These are phyloP conservation scores for Cercospora sp. DNA, from an alignment of 2,329 filamentous ascomycete species.

Conservation along the genomic window DNA sequence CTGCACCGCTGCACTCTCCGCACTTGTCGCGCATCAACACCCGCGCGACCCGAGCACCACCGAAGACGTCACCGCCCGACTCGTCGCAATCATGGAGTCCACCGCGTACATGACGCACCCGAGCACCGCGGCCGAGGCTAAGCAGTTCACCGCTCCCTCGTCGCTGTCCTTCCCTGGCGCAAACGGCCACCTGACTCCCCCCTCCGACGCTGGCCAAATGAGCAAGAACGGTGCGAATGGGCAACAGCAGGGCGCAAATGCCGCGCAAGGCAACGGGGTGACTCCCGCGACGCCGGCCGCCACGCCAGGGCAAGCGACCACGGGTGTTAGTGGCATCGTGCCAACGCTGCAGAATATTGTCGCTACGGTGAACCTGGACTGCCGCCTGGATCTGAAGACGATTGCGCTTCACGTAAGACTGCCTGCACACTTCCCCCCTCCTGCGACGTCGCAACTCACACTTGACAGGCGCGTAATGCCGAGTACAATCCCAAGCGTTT, in stretches of 20 bases:
- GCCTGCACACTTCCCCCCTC: background rate
- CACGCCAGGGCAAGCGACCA: slow-evolving; percentile 77
- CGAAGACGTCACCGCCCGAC: slow-evolving; percentile 8
- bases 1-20: background rate
- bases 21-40: slow-evolving; percentile 7
- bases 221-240: slow-evolving; percentile 54
- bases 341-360: slow-evolving; percentile 45
- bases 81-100: slow-evolving; percentile 68
- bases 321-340: slow-evolving; percentile 41
- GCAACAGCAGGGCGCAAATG: slow-evolving; percentile 48
- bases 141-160: slow-evolving; percentile 89
- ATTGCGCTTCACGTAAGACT: slow-evolving; percentile 74
- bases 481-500: slow-evolving; percentile 89
- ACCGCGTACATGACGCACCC: slow-evolving; percentile 76
- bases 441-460: slow-evolving; percentile 3
- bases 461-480: slow-evolving; percentile 66
- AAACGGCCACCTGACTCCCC: slow-evolving; percentile 75
- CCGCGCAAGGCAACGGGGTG: slow-evolving; percentile 62
- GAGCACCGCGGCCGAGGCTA: slow-evolving; percentile 85
- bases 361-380: slow-evolving; percentile 96
- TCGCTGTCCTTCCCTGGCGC: slow-evolving; percentile 86
- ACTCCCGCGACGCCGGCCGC: slow-evolving; percentile 88
- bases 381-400: slow-evolving; percentile 96
- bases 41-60: background rate
- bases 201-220: slow-evolving; percentile 65